Base-by-base conservation (phyloP, 106 monocot species). In the Amphibolis antarctica region DNA sequence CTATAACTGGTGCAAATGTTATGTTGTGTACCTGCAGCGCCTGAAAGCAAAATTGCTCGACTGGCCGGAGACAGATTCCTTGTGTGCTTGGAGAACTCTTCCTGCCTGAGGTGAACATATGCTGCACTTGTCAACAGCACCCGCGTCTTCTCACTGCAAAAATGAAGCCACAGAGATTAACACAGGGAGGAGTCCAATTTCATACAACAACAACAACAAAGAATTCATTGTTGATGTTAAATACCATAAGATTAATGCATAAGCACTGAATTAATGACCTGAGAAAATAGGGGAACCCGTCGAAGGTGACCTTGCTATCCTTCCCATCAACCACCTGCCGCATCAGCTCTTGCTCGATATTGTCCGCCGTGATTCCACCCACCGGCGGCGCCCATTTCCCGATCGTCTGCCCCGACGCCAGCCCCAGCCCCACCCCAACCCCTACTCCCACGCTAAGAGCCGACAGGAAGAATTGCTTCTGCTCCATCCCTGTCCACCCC, bases 271-370 rank as follows among this genome's bases (percentile, higher is more conserved):
- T 29, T 48, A n/a, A 47, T 63, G 50, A 90, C 86, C 83, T 84
- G 44, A 86, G 83, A 46, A 81, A 86, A 63, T 84, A 92, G 3
- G 91, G 86, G 65, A 92, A 92, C n/a, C 84, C 81, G 18, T 83
- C 69, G 47, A 92, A 92, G 53, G 80, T 86, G 22, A 86, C 83
- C 22, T 66, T 64, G 69, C 74, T 78, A 5, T 77, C 77, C 77
- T 59, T 84, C 60, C 81, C 86, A 61, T 92, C 86, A 5, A 75
- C 56, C 23, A 92, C 66, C 47, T 59, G 74, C 57, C 77, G 58
- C 79, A 70, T 44, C 53, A 91, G 55, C 76, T 91, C 86, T 68
- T 71, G 46, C 71, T 80, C 81, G 12, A 86, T 56, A 46, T n/a
- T 44, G 44, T 74, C 86, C 4, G 66, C 69, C 42, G 86, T 73